phyloP scores from a whole-genome alignment of 352 stramenopile genomes.

The Globisporangium emineosum region DNA sequence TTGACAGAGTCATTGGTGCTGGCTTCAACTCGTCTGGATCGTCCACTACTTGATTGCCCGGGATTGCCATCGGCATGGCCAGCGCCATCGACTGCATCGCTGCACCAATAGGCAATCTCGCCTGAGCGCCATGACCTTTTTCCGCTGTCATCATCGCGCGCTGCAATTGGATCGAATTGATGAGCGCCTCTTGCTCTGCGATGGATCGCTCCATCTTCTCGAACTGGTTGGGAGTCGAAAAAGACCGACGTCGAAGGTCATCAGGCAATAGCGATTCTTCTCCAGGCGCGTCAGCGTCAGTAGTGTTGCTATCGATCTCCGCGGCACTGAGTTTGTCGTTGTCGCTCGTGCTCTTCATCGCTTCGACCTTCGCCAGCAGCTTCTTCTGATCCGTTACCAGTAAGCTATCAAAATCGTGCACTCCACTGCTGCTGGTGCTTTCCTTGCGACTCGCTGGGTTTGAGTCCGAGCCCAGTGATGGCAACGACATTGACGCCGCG shows the following conservation, averaged over 20 bases:
- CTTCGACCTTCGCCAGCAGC: neutral
- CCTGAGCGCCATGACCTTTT: slow-evolving; percentile 1
- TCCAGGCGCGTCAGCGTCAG: slow-evolving; percentile 6
- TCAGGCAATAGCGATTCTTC: slow-evolving; percentile 8
- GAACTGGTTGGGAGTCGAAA: slow-evolving; percentile 49
- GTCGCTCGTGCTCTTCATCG: neutral
- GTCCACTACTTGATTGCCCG: neutral
- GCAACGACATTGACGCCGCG: slow-evolving; percentile 16
- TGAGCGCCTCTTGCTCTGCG: slow-evolving; percentile 55
- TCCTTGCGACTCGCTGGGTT: slow-evolving; percentile 5
- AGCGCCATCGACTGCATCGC: slow-evolving; percentile 17
- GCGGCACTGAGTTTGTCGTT: neutral
- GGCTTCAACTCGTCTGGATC: neutral
- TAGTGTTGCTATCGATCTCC: neutral
- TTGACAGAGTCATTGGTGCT: neutral
- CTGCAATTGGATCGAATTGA: slow-evolving; percentile 54
- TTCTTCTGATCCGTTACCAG: slow-evolving; percentile 7
- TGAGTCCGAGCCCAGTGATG: neutral
- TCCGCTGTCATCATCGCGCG: slow-evolving; percentile 34
- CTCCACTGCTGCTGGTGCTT: slow-evolving; percentile 5
- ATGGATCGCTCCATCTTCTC: slow-evolving; percentile 65
- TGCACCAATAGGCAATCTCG: slow-evolving; percentile 21
- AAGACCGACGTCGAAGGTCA: slow-evolving; percentile 29
- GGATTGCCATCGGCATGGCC: neutral
- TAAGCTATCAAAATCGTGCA: slow-evolving; percentile 44